These are phyloP conservation scores for Strombidium stylifer DNA, from an alignment of 73 alveolate species.

Conservation along the genomic window DNA sequence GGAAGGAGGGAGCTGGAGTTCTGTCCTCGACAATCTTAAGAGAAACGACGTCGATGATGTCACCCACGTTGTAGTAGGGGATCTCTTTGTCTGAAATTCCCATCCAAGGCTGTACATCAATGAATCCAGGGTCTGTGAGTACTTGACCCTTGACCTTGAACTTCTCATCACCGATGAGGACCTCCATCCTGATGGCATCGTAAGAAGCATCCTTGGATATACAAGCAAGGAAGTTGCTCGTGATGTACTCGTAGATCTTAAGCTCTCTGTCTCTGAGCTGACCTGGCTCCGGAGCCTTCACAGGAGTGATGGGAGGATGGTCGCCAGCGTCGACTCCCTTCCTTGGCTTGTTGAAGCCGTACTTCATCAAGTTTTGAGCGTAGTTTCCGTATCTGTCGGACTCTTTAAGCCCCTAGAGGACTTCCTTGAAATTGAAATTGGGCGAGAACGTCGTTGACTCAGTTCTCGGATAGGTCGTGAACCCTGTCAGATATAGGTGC, in stretches of 20 bases:
- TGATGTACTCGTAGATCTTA: constrained; percentile 87
- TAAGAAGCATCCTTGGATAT: constrained; percentile 92
- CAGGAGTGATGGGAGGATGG: constrained; percentile 99
- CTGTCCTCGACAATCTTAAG: constrained; percentile 35
- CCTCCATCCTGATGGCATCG: constrained; percentile 76
- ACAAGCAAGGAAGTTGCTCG: constrained; percentile 97
- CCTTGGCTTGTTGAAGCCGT: constrained; percentile 66
- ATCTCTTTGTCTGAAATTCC: constrained; percentile 60
- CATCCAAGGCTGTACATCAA: constrained; percentile 79
- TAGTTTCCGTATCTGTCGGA: constrained; percentile 79
- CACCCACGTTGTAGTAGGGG: constrained; percentile 60
- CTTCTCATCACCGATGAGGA: constrained; percentile 66
- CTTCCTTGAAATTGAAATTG: constrained; percentile 85
- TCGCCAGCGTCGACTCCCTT: constrained; percentile 99
- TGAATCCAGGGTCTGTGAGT: constrained; percentile 85
- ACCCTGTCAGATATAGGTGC: constrained; percentile 97
- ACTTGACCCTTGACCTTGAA: constrained; percentile 83
- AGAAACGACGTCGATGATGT: neutral
- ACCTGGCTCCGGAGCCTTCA: constrained; percentile 84
- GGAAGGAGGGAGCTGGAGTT: constrained; percentile 98
- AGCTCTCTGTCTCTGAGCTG: constrained; percentile 79
- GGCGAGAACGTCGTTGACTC: constrained; percentile 96
- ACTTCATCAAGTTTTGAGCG: constrained; percentile 58
- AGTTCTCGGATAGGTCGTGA: constrained; percentile 99
- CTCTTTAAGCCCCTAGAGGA: constrained; percentile 61